These are phyloP conservation scores for Somion occarium DNA, from an alignment of 1,284 basidiomycete genomes.

Conservation along the genomic window DNA sequence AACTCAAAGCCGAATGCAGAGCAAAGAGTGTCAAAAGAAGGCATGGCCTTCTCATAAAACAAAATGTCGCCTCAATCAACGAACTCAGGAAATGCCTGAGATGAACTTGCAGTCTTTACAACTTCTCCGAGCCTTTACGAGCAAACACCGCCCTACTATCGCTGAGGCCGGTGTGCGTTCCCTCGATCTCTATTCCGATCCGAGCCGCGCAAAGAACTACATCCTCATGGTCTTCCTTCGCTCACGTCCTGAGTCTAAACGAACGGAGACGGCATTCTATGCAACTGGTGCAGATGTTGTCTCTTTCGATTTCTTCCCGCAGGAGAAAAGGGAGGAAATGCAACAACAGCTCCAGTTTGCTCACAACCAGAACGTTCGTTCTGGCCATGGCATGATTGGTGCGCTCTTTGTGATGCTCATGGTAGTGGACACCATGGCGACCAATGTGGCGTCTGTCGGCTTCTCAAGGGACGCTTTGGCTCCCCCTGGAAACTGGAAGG, in stretches of 20 bases:
- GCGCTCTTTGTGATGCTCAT: constrained; percentile 17
- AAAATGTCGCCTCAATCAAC: constrained; percentile 20
- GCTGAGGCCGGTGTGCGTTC: constrained; percentile 17
- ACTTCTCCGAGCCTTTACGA: constrained; percentile 18
- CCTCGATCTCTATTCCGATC: constrained; percentile 16
- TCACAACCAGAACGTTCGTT: constrained; percentile 13
- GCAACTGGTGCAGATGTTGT: constrained; percentile 18
- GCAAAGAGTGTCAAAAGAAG: constrained; percentile 20
- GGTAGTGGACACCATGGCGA: constrained; percentile 13
- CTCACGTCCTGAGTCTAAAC: constrained; percentile 12
- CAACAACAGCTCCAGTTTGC: constrained; percentile 16
- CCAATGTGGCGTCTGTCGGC: constrained; percentile 20
- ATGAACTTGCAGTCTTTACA: background rate
- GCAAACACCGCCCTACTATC: constrained; percentile 20
- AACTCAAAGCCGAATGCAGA: constrained; percentile 11
- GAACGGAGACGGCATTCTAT: constrained; percentile 18
- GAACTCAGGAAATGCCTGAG: constrained; percentile 3
- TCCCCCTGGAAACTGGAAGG: constrained; percentile 16
- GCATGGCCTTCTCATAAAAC: constrained; percentile 20
- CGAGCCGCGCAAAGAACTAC: constrained; percentile 12
- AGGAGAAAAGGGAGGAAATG: constrained; percentile 17
- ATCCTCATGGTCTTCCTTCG: constrained; percentile 18
- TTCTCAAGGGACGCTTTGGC: constrained; percentile 14
- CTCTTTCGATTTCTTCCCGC: constrained; percentile 13
- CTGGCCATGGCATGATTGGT: constrained; percentile 11